Conservation (phyloP, 2,329 filamentous ascomycete genomes). For the Hymenoscyphus repandus region DNA sequence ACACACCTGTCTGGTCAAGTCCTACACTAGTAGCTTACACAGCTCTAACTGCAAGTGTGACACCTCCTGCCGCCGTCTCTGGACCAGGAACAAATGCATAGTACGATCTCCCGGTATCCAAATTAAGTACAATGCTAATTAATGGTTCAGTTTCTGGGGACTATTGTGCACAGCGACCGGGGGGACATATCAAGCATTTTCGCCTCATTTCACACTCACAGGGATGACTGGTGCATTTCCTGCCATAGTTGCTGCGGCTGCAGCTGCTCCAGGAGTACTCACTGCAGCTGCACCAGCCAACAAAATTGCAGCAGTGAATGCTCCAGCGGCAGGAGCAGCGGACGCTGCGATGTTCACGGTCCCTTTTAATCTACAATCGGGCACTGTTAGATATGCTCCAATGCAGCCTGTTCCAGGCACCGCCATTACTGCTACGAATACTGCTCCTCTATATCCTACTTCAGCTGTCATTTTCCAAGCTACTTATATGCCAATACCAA, state of each 20-base stretch:
- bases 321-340: neutral
- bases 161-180: conserved; percentile 52
- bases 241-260: conserved; percentile 33
- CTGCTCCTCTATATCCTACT: conserved; percentile 33
- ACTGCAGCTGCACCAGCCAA: conserved; percentile 33
- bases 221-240: conserved; percentile 59
- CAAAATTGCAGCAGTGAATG: conserved; percentile 11
- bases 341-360: conserved; percentile 23
- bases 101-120: conserved; percentile 17
- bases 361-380: conserved; percentile 34
- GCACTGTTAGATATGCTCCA: conserved; percentile 34
- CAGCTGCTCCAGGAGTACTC: conserved; percentile 31
- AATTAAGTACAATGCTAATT: conserved; percentile 6
- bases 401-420: conserved; percentile 36
- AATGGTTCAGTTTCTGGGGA: conserved; percentile 47
- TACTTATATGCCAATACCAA: conserved; percentile 29
- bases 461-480: conserved; percentile 32
- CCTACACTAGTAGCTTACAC: conserved; percentile 18
- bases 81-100: conserved; percentile 30
- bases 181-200: conserved; percentile 53
- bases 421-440: conserved; percentile 34
- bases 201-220: conserved; percentile 56
- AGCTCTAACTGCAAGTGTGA: conserved; percentile 22
- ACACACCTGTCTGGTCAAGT: neutral
- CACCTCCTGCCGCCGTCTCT: conserved; percentile 24